Evolutionary conservation across 75 land plant species (phyloP), one percentile per base, ranked within the genome.

Genomic region (Picea glauca): DNA sequence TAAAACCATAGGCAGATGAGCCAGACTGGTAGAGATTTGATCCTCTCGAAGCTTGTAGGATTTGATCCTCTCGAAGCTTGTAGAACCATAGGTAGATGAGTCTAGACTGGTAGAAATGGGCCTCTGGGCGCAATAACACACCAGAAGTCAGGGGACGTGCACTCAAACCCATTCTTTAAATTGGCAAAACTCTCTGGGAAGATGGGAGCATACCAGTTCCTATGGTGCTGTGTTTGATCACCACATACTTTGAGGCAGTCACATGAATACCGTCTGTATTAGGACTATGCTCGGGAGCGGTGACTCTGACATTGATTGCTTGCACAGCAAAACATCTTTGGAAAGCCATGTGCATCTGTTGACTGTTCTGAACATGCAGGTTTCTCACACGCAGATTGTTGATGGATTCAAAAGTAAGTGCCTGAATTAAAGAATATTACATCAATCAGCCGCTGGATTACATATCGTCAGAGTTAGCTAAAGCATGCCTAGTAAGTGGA

Each of bases 181-280:
- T 50, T 50, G 56, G 56, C 56, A 50, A 50, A 60, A 11, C 13
- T 59, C 56, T 14, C 21, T 31, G 30, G 3, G 14, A 30, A 43
- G 56, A 32, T 67, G 5, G 50, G 0, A 3, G n/a, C 74, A 57
- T 58, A 89, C 91, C 91, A 58, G 91, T 84, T 58, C 38, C 76
- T 50, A 90, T 90, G 54, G 40, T 20, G 68, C 81, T 79, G 76
- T 79, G 75, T 35, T 78, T 72, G 13, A 90, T 88, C 50, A 75
- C 66, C 17, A 85, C 88, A 77, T 80, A 73, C 15, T 72, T 73
- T 31, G 87, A 81, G 43, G 26, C 63, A 13, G 85, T 61, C 13
- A 90, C 67, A 76, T 90, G 91, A 26, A 90, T 90, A 40, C 91
- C 91, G 74, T 90, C 91, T n/a, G 91, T 90, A 60, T 90, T 90